A percentile compares a stretch with the other conserved stretches of the same genome.
phyloP scores from a whole-genome alignment of 371 early-diverging fungal species.

The Actinomucor elegans region DNA sequence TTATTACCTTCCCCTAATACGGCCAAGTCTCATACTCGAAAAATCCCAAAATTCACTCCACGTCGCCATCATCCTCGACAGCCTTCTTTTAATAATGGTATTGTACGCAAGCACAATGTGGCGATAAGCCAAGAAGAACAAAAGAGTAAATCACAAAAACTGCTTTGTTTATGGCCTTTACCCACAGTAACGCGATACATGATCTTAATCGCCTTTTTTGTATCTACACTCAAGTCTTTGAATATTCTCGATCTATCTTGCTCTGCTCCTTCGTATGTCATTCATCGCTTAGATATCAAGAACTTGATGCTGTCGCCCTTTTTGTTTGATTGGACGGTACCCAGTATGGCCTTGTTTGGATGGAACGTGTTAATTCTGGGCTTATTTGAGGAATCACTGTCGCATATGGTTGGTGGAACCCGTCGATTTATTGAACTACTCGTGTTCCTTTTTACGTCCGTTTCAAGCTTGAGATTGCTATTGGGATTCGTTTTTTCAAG shows the following conservation, averaged over 20 bases:
- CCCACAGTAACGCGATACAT: slow-evolving; percentile 50
- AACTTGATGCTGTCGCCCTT: slow-evolving; percentile 49
- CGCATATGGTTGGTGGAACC: slow-evolving; percentile 51
- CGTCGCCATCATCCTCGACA: slow-evolving; percentile 15
- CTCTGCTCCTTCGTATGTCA: slow-evolving; percentile 49
- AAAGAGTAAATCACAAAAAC: slow-evolving; percentile 41
- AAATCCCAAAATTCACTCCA: slow-evolving; percentile 26
- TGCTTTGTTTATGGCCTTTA: slow-evolving; percentile 51
- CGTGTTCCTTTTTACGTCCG: slow-evolving; percentile 22
- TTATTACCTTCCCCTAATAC: slow-evolving; percentile 1
- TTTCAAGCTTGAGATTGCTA: slow-evolving; percentile 37
- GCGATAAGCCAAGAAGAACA: slow-evolving; percentile 4
- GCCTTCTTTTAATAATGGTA: not conserved
- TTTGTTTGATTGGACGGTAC: slow-evolving; percentile 37
- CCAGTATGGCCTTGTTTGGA: slow-evolving; percentile 30
- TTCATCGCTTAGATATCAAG: slow-evolving; percentile 37
- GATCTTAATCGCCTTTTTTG: slow-evolving; percentile 34
- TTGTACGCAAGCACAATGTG: not conserved
- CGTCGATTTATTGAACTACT: slow-evolving; percentile 39
- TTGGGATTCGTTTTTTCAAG: slow-evolving; percentile 58
- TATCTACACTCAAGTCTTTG: slow-evolving; percentile 34
- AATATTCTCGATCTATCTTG: slow-evolving; percentile 32
- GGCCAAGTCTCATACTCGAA: slow-evolving; percentile 19
- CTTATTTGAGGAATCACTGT: slow-evolving; percentile 49
- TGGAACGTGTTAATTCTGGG: slow-evolving; percentile 53